Evolutionary conservation across 148 eudicot genomes (phyloP), one percentile per base, ranked within the genome.

Genomic region (Persicaria maculosa): DNA sequence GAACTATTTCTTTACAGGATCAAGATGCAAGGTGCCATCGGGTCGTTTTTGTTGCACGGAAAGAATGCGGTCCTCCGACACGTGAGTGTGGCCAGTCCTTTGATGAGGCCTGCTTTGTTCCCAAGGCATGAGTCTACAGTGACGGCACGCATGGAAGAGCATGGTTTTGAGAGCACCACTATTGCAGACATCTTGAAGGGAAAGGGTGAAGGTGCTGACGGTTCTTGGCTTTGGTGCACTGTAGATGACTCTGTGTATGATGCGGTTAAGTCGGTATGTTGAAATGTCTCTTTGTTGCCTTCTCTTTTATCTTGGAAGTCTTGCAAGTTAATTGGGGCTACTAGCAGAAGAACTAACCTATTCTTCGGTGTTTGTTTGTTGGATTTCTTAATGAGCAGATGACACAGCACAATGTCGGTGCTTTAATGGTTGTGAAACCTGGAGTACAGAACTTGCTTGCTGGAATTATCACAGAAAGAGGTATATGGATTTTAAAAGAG

Each of bases 181-280:
- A 96, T 96, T 78, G 80, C 97, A 3, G 99, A 96, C 74, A 77
- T 96, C 74, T 76, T 96, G 86, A 87, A 83, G 67, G 83, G 77
- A 72, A 96, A 96, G 83, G 99, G 99, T 57, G 88, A 96, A 86
- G 73, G 85, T 44, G 97, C 93, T 7, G 99, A 96, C 83, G 99
- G 99, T 20, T 92, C 99, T 46, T 96, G 99, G 99, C 99, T 96
- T 46, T 96, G 97, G 97, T 96, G 99, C 82, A 86, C 92, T 40
- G 89, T 89, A 2, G 89, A 96, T 45, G 97, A 96, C 84, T 16
- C 85, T 74, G 99, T 96, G 45, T 96, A 96, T 80, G 97, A 96
- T 80, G 99, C 97, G 40, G 99, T 96, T 77, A 84, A 92, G 80
- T 96, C 97, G 85, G 99, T 96, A 85, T 74, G 92, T 69, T 9